Evolutionary conservation across 108 stramenopile genomes (phyloP).

Genomic region (Licmophora abbreviata): DNA sequence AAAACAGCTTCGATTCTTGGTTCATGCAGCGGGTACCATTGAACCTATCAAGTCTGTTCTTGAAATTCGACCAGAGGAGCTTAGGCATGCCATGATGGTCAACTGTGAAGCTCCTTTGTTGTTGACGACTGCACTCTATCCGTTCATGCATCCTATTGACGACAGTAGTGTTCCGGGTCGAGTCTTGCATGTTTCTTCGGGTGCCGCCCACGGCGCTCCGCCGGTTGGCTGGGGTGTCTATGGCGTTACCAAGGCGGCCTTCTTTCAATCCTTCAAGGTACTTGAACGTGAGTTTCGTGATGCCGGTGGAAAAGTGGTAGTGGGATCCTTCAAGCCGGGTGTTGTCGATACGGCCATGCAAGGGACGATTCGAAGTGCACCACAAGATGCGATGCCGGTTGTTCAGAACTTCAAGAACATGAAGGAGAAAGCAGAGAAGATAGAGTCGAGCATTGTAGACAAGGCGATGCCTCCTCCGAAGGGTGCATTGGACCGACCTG

Average conservation of each 20-base stretch:
- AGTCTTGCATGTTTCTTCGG: slow-evolving; percentile 43
- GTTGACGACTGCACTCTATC: slow-evolving; percentile 45
- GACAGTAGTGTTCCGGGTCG: slow-evolving; percentile 9
- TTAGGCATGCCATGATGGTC: too few relatives aligned
- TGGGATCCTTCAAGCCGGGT: slow-evolving; percentile 37
- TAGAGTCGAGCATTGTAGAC: not conserved
- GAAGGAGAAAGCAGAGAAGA: slow-evolving; percentile 12
- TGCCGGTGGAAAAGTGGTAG: slow-evolving; percentile 13
- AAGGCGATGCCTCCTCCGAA: slow-evolving; percentile 17
- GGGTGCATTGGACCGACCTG: slow-evolving; percentile 23
- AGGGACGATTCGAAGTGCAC: slow-evolving; percentile 37
- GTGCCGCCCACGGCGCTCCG: slow-evolving; percentile 27
- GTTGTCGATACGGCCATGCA: slow-evolving; percentile 75
- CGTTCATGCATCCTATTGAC: slow-evolving; percentile 25
- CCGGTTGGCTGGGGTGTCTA: slow-evolving; percentile 64
- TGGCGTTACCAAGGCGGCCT: slow-evolving; percentile 57
- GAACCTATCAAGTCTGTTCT: too few relatives aligned
- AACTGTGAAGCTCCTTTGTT: slow-evolving; percentile 45
- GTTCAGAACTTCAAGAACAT: slow-evolving; percentile 13
- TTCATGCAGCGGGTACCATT: too few relatives aligned
- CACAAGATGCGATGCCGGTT: slow-evolving; percentile 29
- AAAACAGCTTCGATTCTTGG: too few relatives aligned
- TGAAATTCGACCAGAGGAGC: too few relatives aligned
- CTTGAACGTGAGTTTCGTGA: slow-evolving; percentile 15
- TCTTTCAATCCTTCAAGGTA: slow-evolving; percentile 19